Conservation (phyloP, 2,329 filamentous ascomycete species). For the Aspergillus quadrilineatus region DNA sequence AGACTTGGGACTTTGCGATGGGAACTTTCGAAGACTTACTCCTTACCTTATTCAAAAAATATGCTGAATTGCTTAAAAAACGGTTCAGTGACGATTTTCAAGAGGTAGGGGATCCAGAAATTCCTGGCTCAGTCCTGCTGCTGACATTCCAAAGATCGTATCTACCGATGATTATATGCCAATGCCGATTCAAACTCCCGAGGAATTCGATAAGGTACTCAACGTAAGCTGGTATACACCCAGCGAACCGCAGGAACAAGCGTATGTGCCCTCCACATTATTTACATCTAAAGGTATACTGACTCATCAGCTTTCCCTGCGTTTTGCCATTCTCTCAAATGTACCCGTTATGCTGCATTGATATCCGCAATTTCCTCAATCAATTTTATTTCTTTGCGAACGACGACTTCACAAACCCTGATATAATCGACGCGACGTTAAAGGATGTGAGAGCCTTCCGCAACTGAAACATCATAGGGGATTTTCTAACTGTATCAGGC, state of each 20-base stretch:
- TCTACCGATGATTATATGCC: slow-evolving; percentile 99
- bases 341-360: slow-evolving; percentile 97
- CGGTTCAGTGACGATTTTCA: slow-evolving; percentile 95
- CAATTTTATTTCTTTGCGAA: slow-evolving; percentile 98
- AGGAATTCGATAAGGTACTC: slow-evolving; percentile 94
- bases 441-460: slow-evolving; percentile 60
- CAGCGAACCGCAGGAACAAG: slow-evolving; percentile 74
- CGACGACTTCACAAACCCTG: slow-evolving; percentile 89
- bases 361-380: slow-evolving; percentile 95
- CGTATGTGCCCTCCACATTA: slow-evolving; percentile 49
- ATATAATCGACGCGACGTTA: slow-evolving; percentile 86
- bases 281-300: not conserved
- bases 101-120: slow-evolving; percentile 57
- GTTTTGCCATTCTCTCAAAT: slow-evolving; percentile 98
- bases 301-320: slow-evolving; percentile 70
- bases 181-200: slow-evolving; percentile 87
- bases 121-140: slow-evolving; percentile 4
- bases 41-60: slow-evolving; percentile 88
- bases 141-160: slow-evolving; percentile 52
- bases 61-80: slow-evolving; percentile 84
- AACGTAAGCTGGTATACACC: slow-evolving; percentile 95
- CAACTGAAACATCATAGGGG: no score
- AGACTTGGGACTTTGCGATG: slow-evolving; percentile 90
- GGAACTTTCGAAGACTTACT: slow-evolving; percentile 78
- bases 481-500: slow-evolving; percentile 53